Conservation (phyloP, 805 yeast species). For the Ogataea glucozyma region DNA sequence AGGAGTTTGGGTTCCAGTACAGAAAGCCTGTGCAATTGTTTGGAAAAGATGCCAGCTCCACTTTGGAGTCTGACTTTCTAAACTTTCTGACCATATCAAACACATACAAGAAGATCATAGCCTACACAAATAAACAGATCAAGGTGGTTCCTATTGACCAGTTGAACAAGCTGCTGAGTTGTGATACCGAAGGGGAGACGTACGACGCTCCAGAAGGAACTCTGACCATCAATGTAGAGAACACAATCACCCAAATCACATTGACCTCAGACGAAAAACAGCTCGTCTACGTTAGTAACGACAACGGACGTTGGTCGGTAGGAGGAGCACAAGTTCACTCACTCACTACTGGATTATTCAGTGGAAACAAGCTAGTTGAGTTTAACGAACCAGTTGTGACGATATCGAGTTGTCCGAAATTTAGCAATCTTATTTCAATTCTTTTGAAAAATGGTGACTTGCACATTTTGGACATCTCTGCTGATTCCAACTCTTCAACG, state of each 20-base stretch:
- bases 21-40: slow-evolving; percentile 30
- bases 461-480: slow-evolving; percentile 5
- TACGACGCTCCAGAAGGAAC: slow-evolving; percentile 2
- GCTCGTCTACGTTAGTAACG: slow-evolving; percentile 19
- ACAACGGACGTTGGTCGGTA: slow-evolving; percentile 8
- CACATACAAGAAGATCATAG: slow-evolving; percentile 21
- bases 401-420: slow-evolving; percentile 6
- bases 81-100: slow-evolving; percentile 27
- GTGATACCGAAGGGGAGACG: slow-evolving; percentile 15
- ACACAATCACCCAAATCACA: slow-evolving; percentile 21
- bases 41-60: slow-evolving; percentile 7
- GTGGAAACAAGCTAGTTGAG: not conserved
- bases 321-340: slow-evolving; percentile 5
- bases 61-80: slow-evolving; percentile 11
- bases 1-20: slow-evolving; percentile 35
- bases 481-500: not conserved
- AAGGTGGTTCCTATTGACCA: slow-evolving; percentile 21
- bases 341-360: slow-evolving; percentile 5
- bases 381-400: slow-evolving; percentile 5
- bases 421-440: slow-evolving; percentile 9
- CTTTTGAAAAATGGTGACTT: slow-evolving; percentile 16
- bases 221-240: slow-evolving; percentile 1
- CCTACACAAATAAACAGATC: slow-evolving; percentile 19
- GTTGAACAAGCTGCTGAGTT: slow-evolving; percentile 20
- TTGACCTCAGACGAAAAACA: slow-evolving; percentile 25